Percentiles rank a stretch among this genome's conserved stretches.
Conservation (phyloP, 306 rosid species). For the Ceratonia siliqua region DNA sequence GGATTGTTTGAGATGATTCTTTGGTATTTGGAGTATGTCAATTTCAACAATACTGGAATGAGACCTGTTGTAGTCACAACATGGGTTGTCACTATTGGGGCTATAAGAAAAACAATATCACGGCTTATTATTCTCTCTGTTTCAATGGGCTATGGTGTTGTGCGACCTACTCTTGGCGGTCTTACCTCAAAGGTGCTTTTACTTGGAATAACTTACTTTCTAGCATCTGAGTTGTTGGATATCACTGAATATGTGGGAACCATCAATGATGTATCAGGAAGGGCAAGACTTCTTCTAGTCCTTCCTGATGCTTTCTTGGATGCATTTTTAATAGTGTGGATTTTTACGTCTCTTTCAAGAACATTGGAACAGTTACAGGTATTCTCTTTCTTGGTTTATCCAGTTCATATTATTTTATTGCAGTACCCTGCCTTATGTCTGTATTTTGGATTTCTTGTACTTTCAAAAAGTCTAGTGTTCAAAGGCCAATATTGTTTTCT, state of each 20-base stretch:
- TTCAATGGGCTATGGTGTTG: constrained; percentile 98
- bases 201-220: constrained; percentile 79
- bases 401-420: constrained; percentile 21
- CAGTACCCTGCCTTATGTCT: background rate
- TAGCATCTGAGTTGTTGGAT: constrained; percentile 85
- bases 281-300: constrained; percentile 88
- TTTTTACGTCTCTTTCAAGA: constrained; percentile 89
- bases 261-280: constrained; percentile 85
- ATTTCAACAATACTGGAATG: constrained; percentile 77
- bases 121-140: constrained; percentile 82
- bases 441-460: constrained; percentile 17
- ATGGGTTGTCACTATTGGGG: constrained; percentile 90
- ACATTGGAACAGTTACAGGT: constrained; percentile 97
- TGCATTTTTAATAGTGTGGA: constrained; percentile 93
- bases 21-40: constrained; percentile 85
- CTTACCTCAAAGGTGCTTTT: constrained; percentile 93
- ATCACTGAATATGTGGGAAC: constrained; percentile 92
- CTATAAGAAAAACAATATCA: constrained; percentile 74
- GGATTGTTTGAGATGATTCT: constrained; percentile 98
- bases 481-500: constrained; percentile 10
- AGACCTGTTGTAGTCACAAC: constrained; percentile 82
- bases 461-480: background rate
- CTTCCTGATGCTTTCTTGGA: constrained; percentile 93
- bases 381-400: constrained; percentile 7
- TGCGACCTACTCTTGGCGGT: constrained; percentile 97